Conservation (phyloP, 306 rosid species). For the Fragaria nilgerrensis region DNA sequence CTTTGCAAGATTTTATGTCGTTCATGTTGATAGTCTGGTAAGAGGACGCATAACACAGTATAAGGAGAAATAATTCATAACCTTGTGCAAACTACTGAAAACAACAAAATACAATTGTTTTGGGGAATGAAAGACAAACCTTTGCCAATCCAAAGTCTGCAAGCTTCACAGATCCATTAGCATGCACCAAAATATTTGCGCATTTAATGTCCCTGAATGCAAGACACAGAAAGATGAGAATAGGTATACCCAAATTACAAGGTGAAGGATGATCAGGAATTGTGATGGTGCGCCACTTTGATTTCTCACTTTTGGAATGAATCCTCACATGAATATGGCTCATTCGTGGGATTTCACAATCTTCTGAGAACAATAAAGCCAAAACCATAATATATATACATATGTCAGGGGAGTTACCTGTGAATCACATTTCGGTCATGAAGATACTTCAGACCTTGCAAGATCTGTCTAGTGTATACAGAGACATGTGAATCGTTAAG, state of each 20-base stretch:
- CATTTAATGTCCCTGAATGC: conserved; percentile 88
- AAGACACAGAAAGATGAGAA: conserved; percentile 24
- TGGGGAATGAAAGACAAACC: conserved; percentile 43
- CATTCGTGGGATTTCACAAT: conserved; percentile 1
- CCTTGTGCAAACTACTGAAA: conserved; percentile 12
- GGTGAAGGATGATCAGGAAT: not conserved
- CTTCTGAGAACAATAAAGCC: not conserved
- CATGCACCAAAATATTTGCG: conserved; percentile 91
- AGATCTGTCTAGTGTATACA: conserved; percentile 84
- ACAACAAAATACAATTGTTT: conserved; percentile 5
- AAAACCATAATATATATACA: conserved; percentile 4
- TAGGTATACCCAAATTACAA: not conserved
- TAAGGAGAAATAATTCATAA: conserved; percentile 25
- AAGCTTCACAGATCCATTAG: conserved; percentile 91
- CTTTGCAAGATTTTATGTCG: conserved; percentile 76
- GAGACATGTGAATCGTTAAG: conserved; percentile 85
- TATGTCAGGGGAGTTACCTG: conserved; percentile 54
- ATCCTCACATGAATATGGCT: not conserved
- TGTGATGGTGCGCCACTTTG: not conserved
- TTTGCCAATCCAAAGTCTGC: conserved; percentile 98
- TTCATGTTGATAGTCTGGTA: conserved; percentile 74
- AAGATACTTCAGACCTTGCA: conserved; percentile 88
- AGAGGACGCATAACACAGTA: conserved; percentile 17
- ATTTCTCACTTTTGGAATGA: conserved; percentile 3
- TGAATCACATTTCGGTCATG: conserved; percentile 85